phyloP scores from a whole-genome alignment of 2,329 filamentous ascomycete genomes.

The Microsporum ferrugineum region DNA sequence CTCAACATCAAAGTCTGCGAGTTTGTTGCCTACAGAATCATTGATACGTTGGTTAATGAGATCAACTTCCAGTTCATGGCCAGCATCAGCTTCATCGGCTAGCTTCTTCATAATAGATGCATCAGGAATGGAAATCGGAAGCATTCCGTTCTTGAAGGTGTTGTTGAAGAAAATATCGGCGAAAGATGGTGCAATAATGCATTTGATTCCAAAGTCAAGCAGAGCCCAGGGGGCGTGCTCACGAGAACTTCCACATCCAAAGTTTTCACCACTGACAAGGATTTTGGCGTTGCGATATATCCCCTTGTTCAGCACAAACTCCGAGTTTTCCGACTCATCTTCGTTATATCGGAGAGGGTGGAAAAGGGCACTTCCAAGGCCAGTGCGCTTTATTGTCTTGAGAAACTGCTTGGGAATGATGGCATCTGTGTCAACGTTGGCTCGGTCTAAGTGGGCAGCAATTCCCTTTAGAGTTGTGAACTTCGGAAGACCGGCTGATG shows the following conservation, averaged over 20 bases:
- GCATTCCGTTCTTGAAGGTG: slow-evolving; percentile 99
- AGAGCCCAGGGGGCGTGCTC: slow-evolving; percentile 97
- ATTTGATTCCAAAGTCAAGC: slow-evolving; percentile 91
- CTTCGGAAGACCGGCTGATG: slow-evolving; percentile 60
- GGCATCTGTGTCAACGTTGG: slow-evolving; percentile 96
- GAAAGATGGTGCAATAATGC: slow-evolving; percentile 77
- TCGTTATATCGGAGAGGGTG: slow-evolving; percentile 67
- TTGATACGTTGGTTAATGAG: slow-evolving; percentile 75
- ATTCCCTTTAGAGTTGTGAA: slow-evolving; percentile 77
- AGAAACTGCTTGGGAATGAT: slow-evolving; percentile 99
- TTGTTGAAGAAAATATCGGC: slow-evolving; percentile 99
- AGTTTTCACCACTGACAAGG: slow-evolving; percentile 84
- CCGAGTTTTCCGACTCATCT: slow-evolving; percentile 61
- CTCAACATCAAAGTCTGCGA: slow-evolving; percentile 77
- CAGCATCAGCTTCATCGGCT: slow-evolving; percentile 64
- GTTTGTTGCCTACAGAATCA: slow-evolving; percentile 58
- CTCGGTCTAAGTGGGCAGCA: slow-evolving; percentile 72
- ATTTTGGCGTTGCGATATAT: slow-evolving; percentile 78
- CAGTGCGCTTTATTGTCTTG: slow-evolving; percentile 97
- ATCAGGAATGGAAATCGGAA: slow-evolving; percentile 68
- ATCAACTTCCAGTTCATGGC: slow-evolving; percentile 79
- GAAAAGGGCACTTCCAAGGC: slow-evolving; percentile 80
- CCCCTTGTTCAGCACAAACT: slow-evolving; percentile 83
- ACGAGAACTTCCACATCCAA: slow-evolving; percentile 83
- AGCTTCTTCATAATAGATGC: slow-evolving; percentile 56